These are phyloP conservation scores for Scleroderma citrinum DNA, from an alignment of 768 basidiomycete genomes.

Conservation along the genomic window DNA sequence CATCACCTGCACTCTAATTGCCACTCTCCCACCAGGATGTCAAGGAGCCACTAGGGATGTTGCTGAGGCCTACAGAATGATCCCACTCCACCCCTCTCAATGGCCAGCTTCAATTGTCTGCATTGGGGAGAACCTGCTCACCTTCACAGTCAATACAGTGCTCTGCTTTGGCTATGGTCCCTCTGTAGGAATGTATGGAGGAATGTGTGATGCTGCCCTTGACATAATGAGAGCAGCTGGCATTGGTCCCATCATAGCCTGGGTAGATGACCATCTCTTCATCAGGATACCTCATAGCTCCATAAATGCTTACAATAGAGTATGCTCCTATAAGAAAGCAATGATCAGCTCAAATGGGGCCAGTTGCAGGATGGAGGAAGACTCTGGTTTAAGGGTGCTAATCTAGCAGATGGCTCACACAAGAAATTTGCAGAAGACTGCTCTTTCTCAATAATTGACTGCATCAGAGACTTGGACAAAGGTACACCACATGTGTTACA, in stretches of 20 bases:
- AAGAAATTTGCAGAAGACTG: slow-evolving; percentile 33
- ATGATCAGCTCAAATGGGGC: background rate
- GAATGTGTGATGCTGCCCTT: slow-evolving; percentile 13
- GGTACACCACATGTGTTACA: no score
- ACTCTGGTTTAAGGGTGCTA: slow-evolving; percentile 25
- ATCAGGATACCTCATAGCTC: background rate
- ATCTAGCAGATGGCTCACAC: slow-evolving; percentile 7
- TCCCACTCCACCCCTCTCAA: slow-evolving; percentile 27
- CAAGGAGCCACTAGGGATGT: background rate
- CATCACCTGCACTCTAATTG: background rate
- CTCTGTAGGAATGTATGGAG: slow-evolving; percentile 21
- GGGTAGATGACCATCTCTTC: slow-evolving; percentile 33
- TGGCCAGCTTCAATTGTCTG: slow-evolving; percentile 32
- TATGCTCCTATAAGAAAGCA: background rate
- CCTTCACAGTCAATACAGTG: slow-evolving; percentile 18
- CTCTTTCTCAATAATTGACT: background rate
- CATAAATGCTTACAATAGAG: no score
- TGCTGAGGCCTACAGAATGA: slow-evolving; percentile 14
- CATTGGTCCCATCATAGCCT: slow-evolving; percentile 16
- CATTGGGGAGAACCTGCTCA: background rate
- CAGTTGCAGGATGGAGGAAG: slow-evolving; percentile 1
- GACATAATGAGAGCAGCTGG: slow-evolving; percentile 10
- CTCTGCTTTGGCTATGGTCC: slow-evolving; percentile 22
- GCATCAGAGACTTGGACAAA: background rate
- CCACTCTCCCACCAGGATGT: background rate